These are phyloP conservation scores for Sporobolus alterniflorus DNA, from an alignment of 202 grass and related monocot genomes.

Conservation along the genomic window DNA sequence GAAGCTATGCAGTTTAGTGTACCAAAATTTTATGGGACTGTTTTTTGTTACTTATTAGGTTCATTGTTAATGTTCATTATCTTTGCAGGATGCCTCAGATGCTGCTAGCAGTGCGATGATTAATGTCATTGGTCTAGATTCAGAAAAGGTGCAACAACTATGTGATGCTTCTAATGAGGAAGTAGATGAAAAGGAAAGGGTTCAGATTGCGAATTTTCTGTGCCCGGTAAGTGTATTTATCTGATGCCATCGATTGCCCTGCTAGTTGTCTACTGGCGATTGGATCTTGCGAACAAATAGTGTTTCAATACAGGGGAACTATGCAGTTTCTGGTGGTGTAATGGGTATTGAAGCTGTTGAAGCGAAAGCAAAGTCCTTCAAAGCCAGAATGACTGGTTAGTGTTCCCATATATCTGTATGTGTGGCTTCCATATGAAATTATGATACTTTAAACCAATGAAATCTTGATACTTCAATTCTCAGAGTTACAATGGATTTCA, in stretches of 20 bases:
- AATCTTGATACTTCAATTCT: constrained; percentile 6
- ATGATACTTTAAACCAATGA: background rate
- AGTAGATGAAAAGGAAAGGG: constrained; percentile 81
- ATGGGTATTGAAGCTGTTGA: constrained; percentile 96
- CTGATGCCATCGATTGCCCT: constrained; percentile 4
- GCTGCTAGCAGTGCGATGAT: constrained; percentile 90
- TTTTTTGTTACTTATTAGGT: background rate
- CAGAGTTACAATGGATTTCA: background rate
- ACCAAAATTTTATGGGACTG: background rate
- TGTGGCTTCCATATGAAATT: background rate
- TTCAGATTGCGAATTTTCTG: constrained; percentile 93
- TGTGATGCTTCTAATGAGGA: constrained; percentile 91
- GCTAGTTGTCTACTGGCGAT: constrained; percentile 6
- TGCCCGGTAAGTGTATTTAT: constrained; percentile 69
- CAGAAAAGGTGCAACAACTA: constrained; percentile 94
- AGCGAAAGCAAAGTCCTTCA: constrained; percentile 97
- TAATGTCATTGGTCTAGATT: constrained; percentile 93
- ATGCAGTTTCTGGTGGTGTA: constrained; percentile 97
- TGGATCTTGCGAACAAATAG: constrained; percentile 26
- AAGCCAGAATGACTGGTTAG: constrained; percentile 97
- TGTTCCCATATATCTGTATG: constrained; percentile 20
- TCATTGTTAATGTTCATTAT: constrained; percentile 24
- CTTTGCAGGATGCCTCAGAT: constrained; percentile 87
- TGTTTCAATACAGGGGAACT: constrained; percentile 71
- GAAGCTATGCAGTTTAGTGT: constrained; percentile 96